Evolutionary conservation across 2,329 filamentous ascomycete species (phyloP), one percentile per base, ranked within the genome.

Genomic region (Colletotrichum cuscutae): DNA sequence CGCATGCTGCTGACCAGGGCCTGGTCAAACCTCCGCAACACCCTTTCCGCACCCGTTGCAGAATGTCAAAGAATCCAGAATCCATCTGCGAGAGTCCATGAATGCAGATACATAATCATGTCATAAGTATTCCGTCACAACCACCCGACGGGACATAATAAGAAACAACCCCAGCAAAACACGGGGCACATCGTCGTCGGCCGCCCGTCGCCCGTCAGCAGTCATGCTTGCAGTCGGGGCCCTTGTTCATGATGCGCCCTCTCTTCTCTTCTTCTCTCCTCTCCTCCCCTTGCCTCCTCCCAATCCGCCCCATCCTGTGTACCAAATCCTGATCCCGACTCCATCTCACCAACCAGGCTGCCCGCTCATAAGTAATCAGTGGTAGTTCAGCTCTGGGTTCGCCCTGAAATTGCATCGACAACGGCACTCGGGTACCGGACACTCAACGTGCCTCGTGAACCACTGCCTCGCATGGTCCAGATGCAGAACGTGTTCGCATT

Each of bases 401-500:
- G 88, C 88, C 75, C 86, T 84, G 72, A 89, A 90, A 77, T 90
- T 91, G 78, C 91, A 93, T 46, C 87, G 85, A 75, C 91, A 93
- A 64, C 89, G 86, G 77, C 91, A 93, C 81, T 93, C 91, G 1
- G 91, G 90, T 62, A 93, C 90, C 0, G 91, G 91, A 77, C 91
- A 93, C 81, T 93, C 90, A 32, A 86, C 86, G 75, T 93, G 91
- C 37, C 89, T 82, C 7, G 86, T 84, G 77, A 93, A 93, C 91
- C 91, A 93, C 80, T 89, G 86, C 76, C 89, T 82, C 6, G 91
- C 90, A 78, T 93, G 91, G 76, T 93, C 91, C 70, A 92, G 84
- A 76, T 93, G 91, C 77, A 91, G 81, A 11, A 92, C 90, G 77
- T 93, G 91, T 77, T 92, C 90, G 78, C 91, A 93, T 76, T 88